Evolutionary conservation across 176 grass and related monocot species (phyloP).

Genomic region (Puccinellia tenuiflora): DNA sequence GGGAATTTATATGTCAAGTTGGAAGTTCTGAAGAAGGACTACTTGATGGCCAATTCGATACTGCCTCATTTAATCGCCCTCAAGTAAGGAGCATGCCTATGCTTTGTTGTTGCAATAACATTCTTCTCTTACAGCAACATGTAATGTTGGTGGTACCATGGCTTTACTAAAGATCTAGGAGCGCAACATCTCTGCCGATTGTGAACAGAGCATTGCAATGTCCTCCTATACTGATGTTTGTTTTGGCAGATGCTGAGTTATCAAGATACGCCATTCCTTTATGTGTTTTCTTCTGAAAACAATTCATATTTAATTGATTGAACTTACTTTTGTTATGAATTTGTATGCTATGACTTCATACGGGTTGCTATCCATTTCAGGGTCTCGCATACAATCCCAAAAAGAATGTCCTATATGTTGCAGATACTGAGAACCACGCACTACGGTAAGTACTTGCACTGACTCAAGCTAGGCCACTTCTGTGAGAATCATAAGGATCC

Average conservation of each 20-base stretch:
- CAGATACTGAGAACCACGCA: constrained; percentile 97
- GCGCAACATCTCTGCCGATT: not conserved
- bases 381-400: constrained; percentile 89
- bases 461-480: not conserved
- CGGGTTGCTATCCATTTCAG: constrained; percentile 43
- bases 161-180: constrained; percentile 7
- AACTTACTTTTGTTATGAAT: constrained; percentile 12
- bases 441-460: constrained; percentile 53
- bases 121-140: constrained; percentile 12
- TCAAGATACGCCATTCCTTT: constrained; percentile 14
- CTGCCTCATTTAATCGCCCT: constrained; percentile 84
- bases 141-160: constrained; percentile 9
- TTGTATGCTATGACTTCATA: not conserved
- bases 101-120: constrained; percentile 7
- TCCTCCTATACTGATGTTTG: not conserved
- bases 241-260: not conserved
- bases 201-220: not conserved
- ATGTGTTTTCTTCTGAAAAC: constrained; percentile 9
- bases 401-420: constrained; percentile 91
- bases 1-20: constrained; percentile 83
- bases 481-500: too few relatives aligned
- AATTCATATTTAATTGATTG: not conserved
- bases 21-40: constrained; percentile 85
- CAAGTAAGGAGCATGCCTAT: constrained; percentile 52
- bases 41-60: constrained; percentile 79